These are phyloP conservation scores for Jamesozyma spencerorum DNA, from an alignment of 805 yeast species.

Conservation along the genomic window DNA sequence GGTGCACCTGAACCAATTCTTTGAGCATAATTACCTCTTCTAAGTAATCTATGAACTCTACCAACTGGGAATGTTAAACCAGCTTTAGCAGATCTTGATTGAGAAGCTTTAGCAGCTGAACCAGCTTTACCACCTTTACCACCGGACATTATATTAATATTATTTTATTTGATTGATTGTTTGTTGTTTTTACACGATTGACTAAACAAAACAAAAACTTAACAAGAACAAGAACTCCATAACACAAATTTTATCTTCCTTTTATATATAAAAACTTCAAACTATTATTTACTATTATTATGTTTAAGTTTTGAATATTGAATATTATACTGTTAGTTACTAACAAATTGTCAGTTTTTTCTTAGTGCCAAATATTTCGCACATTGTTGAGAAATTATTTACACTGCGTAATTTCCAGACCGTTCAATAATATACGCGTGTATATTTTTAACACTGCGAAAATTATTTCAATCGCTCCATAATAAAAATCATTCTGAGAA, in stretches of 20 bases:
- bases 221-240: neutral
- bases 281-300: no score
- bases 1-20: constrained; percentile 99
- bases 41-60: constrained; percentile 93
- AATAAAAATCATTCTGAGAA: no score
- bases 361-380: neutral
- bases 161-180: constrained; percentile 11
- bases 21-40: constrained; percentile 97
- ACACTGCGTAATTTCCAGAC: no score
- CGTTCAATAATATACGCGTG: no score
- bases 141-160: constrained; percentile 49
- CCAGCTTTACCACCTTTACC: constrained; percentile 86
- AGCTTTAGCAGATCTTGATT: constrained; percentile 97
- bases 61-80: constrained; percentile 99
- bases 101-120: constrained; percentile 87
- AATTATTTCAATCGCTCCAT: no score
- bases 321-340: no score
- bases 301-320: no score
- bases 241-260: no score
- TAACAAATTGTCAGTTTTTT: no score
- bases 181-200: neutral
- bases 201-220: neutral
- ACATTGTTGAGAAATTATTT: neutral
- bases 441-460: no score
- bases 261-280: no score